Conservation (phyloP, 371 early-diverging fungal species). For the Actinomortierella wolfii region DNA sequence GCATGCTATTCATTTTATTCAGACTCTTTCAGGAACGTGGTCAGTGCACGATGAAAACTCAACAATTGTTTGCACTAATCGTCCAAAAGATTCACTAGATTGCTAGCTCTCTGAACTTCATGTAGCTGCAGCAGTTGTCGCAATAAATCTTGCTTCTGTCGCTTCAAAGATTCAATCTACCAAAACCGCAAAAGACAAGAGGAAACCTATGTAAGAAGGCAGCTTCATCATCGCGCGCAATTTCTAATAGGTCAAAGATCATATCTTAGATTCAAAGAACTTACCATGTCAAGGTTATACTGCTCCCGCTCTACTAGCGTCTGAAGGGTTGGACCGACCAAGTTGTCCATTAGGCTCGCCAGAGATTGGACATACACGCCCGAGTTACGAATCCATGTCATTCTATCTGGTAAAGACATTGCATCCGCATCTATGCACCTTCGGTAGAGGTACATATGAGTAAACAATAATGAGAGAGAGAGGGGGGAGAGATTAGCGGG, state of each 20-base stretch:
- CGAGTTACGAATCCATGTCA: conserved; percentile 59
- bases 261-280: not conserved
- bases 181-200: not conserved
- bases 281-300: conserved; percentile 39
- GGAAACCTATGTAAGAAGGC: not conserved
- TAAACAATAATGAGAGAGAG: not conserved
- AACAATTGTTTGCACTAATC: conserved; percentile 1
- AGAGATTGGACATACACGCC: conserved; percentile 62
- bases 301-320: conserved; percentile 45
- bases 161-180: conserved; percentile 27
- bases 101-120: not conserved
- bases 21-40: no score
- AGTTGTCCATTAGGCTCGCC: conserved; percentile 57
- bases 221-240: not conserved
- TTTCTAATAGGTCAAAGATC: not conserved
- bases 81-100: conserved; percentile 31
- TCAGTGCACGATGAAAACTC: no score
- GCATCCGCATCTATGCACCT: conserved; percentile 20
- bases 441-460: not conserved
- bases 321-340: conserved; percentile 59
- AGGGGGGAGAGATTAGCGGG: conserved; percentile 4
- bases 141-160: conserved; percentile 24
- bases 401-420: conserved; percentile 36
- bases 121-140: conserved; percentile 15
- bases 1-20: no score